Base-by-base conservation (phyloP, 2,329 filamentous ascomycete species). In the Lachnellula willkommii region DNA sequence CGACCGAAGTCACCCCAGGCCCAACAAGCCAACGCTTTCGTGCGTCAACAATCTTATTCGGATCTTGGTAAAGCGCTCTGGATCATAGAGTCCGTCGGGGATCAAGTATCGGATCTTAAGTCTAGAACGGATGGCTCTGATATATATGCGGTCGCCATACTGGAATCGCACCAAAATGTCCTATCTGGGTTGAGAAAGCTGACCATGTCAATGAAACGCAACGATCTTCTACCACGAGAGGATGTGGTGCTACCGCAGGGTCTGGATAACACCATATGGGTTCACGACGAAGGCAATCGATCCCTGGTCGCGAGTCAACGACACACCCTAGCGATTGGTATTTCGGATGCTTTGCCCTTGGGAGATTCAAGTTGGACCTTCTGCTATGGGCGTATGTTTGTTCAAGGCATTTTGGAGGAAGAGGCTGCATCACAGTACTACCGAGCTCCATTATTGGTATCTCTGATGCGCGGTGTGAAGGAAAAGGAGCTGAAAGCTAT, bases 51-150 rank as follows among this genome's bases (percentile, higher is more conserved):
- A 71, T 87, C 90, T 1, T 91, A 95, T 65, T 81, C 93, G 1
- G 90, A 96, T 70, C 76, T 96, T 50, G 86, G 89, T 24, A 96
- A 96, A 70, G 80, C 85, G 0, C 87, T 89, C 70, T 96, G 92
- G 91, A 82, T 96, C n/a, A 69, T 80, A 11, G 74, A 79, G 17
- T 77, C 78, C 15, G 76, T 80, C 12, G 71, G 75, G 37, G 51
- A 65, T 49, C 61, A 68, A 37, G 37, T 54, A 8, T 32, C 51
- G 11, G 48, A 57, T 35, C 52, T 54, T 54, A 59, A 9, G 35
- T 59, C 24, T 52, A 52, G 22, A 24, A 40, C 22, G 40, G 51
- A 20, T 53, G 68, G 71, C 40, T 28, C 47, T n/a, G 57, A 59
- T 47, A 12, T 54, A 46, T 45, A 35, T 17, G 7, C 77, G 54